phyloP scores from a whole-genome alignment of 306 rosid genomes.

The Morella rubra region DNA sequence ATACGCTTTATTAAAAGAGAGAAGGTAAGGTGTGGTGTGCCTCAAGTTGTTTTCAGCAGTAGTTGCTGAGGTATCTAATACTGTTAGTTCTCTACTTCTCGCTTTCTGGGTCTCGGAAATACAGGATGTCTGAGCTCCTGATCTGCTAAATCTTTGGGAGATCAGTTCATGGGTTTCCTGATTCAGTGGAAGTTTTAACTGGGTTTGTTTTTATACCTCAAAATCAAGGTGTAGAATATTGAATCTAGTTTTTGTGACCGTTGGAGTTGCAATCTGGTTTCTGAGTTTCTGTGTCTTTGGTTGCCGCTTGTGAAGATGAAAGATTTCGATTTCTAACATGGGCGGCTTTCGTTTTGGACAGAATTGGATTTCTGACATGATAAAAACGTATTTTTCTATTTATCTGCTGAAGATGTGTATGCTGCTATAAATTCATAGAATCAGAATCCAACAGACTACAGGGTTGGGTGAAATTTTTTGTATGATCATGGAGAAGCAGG shows the following conservation, averaged over 20 bases:
- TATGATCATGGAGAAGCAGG: slow-evolving; percentile 40
- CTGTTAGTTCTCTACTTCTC: background rate
- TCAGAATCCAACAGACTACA: background rate
- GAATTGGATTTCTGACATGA: background rate
- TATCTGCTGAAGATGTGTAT: background rate
- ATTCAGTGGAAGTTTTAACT: slow-evolving; percentile 26
- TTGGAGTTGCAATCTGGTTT: background rate
- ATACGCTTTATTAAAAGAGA: background rate
- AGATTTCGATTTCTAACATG: background rate
- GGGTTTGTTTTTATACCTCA: slow-evolving; percentile 13
- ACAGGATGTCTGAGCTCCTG: background rate
- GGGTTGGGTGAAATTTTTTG: slow-evolving; percentile 1
- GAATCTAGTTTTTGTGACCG: slow-evolving; percentile 26
- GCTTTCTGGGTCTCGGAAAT: background rate
- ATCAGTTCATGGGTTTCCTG: slow-evolving; percentile 18
- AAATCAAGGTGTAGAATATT: slow-evolving; percentile 15
- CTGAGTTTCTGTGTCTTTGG: background rate
- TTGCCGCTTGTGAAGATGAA: background rate
- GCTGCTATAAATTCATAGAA: background rate
- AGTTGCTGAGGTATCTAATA: background rate
- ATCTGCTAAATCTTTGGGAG: slow-evolving; percentile 6
- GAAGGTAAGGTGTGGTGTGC: too few relatives aligned
- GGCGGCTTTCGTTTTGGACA: slow-evolving; percentile 12
- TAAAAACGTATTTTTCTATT: background rate
- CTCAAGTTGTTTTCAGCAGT: too few relatives aligned